Conservation (phyloP, 352 stramenopile genomes). For the Globisporangium rhizosaccharum region DNA sequence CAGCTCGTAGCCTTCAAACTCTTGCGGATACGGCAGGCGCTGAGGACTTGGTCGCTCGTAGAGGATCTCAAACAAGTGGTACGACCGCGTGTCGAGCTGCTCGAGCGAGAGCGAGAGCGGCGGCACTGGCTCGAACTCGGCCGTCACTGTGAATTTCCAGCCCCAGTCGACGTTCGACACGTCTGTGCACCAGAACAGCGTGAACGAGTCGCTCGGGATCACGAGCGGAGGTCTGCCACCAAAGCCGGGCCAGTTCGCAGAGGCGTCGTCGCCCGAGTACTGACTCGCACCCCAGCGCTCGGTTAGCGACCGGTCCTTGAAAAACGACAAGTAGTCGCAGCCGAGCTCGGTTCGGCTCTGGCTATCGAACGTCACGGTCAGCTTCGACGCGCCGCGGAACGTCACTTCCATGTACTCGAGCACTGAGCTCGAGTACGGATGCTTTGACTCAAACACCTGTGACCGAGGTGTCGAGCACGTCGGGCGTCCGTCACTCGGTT, state of each 20-base stretch:
- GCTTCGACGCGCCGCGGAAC: slow-evolving; percentile 54
- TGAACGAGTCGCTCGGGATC: slow-evolving; percentile 75
- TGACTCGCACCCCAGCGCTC: slow-evolving; percentile 57
- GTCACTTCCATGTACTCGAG: slow-evolving; percentile 77
- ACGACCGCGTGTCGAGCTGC: slow-evolving; percentile 52
- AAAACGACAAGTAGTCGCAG: slow-evolving; percentile 85
- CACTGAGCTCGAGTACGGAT: slow-evolving; percentile 80
- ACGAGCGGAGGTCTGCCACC: slow-evolving; percentile 54
- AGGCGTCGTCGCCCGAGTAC: slow-evolving; percentile 60
- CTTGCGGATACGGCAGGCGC: slow-evolving; percentile 24
- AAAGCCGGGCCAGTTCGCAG: slow-evolving; percentile 78
- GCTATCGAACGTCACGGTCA: slow-evolving; percentile 73
- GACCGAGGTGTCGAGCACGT: slow-evolving; percentile 43
- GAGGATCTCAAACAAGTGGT: slow-evolving; percentile 61
- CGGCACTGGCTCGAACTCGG: slow-evolving; percentile 44
- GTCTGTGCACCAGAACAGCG: slow-evolving; percentile 81
- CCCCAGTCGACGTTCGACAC: slow-evolving; percentile 87
- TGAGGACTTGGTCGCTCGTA: slow-evolving; percentile 58
- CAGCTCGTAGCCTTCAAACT: slow-evolving; percentile 50
- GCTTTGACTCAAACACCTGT: slow-evolving; percentile 79
- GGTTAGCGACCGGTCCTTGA: slow-evolving; percentile 69
- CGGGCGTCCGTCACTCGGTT: slow-evolving; percentile 31
- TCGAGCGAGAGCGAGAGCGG: slow-evolving; percentile 43
- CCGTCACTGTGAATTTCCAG: slow-evolving; percentile 73
- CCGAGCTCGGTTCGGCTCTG: slow-evolving; percentile 55